Base-by-base conservation (phyloP, 176 grass and related monocot genomes). In the Ensete ventricosum region DNA sequence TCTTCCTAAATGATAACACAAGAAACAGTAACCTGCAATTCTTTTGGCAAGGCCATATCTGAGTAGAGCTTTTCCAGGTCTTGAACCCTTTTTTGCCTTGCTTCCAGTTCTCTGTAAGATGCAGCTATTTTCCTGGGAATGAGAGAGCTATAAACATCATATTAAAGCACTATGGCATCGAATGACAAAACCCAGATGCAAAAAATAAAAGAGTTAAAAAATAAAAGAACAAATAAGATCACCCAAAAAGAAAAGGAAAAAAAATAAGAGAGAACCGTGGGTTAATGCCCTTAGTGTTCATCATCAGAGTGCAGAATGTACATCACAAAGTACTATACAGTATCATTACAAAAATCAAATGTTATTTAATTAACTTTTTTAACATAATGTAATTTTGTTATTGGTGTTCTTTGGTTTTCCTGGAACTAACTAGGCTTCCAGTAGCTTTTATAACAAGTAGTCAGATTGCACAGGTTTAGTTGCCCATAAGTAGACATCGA, bases 11-110 rank as follows among this genome's bases (percentile, higher is more conserved):
- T 57, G 62, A 50, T 57, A 53, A 29, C 67, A 79, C 13, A 68
- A 52, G 73, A 76, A 20, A 1, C 0, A 71, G 68, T 48, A 58
- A 99, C 95, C 95, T 91, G 81, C 65, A 98, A 82, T 81, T 98
- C 95, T 75, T 94, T 98, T 82, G 91, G 78, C 80, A 98, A 82
- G 11, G 90, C 84, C 90, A 98, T 91, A 64, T 94, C 88, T 29
- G 86, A 74, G 67, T 91, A 91, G 24, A 98, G 58, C 82, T 87
- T 98, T 82, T 94, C 95, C 73, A 98, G 82, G 73, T 98, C 80
- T 68, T 88, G 59, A 66, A 82, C 72, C 73, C 90, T 87, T 54
- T 80, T 83, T 73, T 89, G 93, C 86, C 95, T 99, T 79, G 78
- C 78, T 74, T 86, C 87, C 26, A 94, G 78, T 66, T 99, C 95